Evolutionary conservation across 345 rosid genomes (phyloP), one percentile per base, ranked within the genome.

Genomic region (Theobroma cacao): DNA sequence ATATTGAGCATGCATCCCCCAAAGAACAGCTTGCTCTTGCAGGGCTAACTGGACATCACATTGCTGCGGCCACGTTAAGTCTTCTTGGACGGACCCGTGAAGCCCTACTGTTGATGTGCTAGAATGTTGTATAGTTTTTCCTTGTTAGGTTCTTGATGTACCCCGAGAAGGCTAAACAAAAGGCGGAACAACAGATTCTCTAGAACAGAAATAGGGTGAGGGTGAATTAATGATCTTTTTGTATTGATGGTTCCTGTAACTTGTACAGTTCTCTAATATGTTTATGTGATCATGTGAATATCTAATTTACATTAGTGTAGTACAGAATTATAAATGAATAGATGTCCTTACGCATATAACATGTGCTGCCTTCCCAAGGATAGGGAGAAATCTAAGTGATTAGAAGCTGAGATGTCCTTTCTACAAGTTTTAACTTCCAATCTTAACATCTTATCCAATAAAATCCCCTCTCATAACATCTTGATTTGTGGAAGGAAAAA

Each of bases 11-110:
- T 36, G 92, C 91, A 17, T 84, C 90, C 24, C 93, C 98, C 14
- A 84, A 82, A 12, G 90, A 95, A 59, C 98, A 95, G 86, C 93
- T 92, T 47, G 81, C 80, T 41, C 81, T 88, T 48, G 97, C 98
- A 1, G 97, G 98, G 47, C 86, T 93, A 63, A 93, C 92, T 0
- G 97, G 98, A 82, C 92, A 91, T 85, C 98, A 95, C 84, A 91
- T 95, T 69, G 98, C 95, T 26, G 98, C 98, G 38, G 92, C 98
- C 0, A 92, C 93, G 10, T 74, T 95, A 73, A 92, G 88, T 77
- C 90, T 93, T 75, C 91, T 93, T 3, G 98, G 97, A 28, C 93
- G 94, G 43, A 88, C 92, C 74, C 93, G 97, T 1, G 98, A 95
- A 85, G 98, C 98, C 17, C 85, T 95, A 80, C 95, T 88, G 50